Percentiles rank a stretch among this genome's conserved stretches.
phyloP scores from a whole-genome alignment of 805 yeast species.

The Wickerhamiella nectarea region DNA sequence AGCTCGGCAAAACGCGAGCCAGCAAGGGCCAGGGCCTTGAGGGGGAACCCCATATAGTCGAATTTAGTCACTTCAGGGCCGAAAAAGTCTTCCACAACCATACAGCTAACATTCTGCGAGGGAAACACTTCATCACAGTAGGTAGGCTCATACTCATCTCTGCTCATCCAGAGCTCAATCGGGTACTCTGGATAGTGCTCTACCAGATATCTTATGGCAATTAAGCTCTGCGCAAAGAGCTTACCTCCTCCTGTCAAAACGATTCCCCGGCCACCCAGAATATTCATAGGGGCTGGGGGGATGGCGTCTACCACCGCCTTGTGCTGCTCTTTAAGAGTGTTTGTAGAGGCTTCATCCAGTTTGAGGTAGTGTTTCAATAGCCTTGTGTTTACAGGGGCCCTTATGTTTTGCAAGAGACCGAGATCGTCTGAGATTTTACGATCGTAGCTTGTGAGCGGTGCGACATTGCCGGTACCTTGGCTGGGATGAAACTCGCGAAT shows the following conservation, averaged over 20 bases:
- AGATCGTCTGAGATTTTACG: neutral
- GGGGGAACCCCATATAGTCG: constrained; percentile 50
- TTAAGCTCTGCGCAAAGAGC: constrained; percentile 54
- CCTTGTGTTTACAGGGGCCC: neutral
- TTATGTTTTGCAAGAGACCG: neutral
- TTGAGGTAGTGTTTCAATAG: neutral
- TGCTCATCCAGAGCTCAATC: constrained; percentile 69
- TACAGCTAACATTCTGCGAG: constrained; percentile 48
- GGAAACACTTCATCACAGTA: constrained; percentile 55
- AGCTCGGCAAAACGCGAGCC: constrained; percentile 63
- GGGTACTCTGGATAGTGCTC: constrained; percentile 54
- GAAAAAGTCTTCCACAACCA: constrained; percentile 47
- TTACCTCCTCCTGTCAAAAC: constrained; percentile 72
- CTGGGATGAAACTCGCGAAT: neutral
- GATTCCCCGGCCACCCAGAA: constrained; percentile 33
- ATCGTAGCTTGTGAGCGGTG: neutral
- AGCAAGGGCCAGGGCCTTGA: constrained; percentile 54
- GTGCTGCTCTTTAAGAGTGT: neutral
- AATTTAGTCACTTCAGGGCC: constrained; percentile 40
- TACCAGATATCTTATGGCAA: constrained; percentile 52
- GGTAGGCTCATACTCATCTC: constrained; percentile 56
- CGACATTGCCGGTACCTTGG: neutral
- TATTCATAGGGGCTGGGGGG: neutral
- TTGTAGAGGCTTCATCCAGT: neutral
- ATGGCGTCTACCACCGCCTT: neutral